Base-by-base conservation (phyloP, 2,329 filamentous ascomycete species). In the Diaporthe capsici region DNA sequence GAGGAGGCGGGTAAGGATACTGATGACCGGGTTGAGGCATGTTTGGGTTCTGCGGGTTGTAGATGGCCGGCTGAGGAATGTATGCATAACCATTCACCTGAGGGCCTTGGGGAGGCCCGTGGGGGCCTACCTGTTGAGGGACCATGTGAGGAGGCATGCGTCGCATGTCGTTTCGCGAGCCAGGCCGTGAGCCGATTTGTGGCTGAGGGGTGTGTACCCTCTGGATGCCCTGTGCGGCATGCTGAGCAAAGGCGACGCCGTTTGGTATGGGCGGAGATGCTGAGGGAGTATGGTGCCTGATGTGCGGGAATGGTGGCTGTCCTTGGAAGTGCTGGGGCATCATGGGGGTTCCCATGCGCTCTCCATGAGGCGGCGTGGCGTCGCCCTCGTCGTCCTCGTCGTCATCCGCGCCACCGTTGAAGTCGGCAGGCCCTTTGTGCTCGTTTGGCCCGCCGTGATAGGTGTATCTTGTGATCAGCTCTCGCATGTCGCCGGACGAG, bases 341-440 rank as follows among this genome's bases (percentile, higher is more conserved):
- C 88, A 93, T 91, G 78, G 91, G 90, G 44, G 85, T 82, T 17
- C 90, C 89, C 78, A 88, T 82, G 34, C 83, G 85, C 39, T 94
- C 94, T 77, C 91, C 91, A 76, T 92, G 91, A 10, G 93, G 93
- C 63, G 94, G 94, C 9, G 94, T 94, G 75, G 89, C 93, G 42
- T 94, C 93, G 75, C 93, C 92, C 72, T 95, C 92, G 51, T 95
- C 93, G 34, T 94, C 94, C 39, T 94, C 94, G 22, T 97, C 95
- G 68, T 98, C 96, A 71, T 97, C 95, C 79, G 94, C 94, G 77
- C 94, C 93, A 78, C 95, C 95, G 82, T 93, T 94, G 85, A 98
- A 99, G 85, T 99, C 97, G 73, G 91, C 90, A 0, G 97, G 97
- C 2, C 96, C 96, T 86, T 98, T 99, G 86, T 98, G 96, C 84